Percentiles rank a stretch among this genome's conserved stretches.
These are phyloP conservation scores for Russula emetica DNA, from an alignment of 768 basidiomycete genomes.

Conservation along the genomic window DNA sequence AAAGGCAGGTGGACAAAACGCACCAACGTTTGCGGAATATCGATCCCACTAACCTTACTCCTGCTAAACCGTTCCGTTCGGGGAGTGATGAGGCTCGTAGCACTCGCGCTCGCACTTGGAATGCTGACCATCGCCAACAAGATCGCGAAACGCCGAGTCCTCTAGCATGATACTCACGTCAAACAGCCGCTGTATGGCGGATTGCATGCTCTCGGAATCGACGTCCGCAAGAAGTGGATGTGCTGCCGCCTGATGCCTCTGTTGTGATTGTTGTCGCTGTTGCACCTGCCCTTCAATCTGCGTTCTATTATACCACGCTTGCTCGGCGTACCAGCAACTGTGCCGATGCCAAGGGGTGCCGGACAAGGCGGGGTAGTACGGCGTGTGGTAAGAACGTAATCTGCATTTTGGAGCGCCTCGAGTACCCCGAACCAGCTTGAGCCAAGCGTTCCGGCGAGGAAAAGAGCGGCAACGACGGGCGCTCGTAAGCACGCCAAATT, in stretches of 20 bases:
- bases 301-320: constrained; percentile 4
- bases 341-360: constrained; percentile 23
- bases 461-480: constrained; percentile 64
- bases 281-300: constrained; percentile 16
- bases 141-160: constrained; percentile 75
- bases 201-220: constrained; percentile 69
- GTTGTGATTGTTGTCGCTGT: constrained; percentile 19
- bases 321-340: constrained; percentile 21
- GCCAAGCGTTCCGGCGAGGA: constrained; percentile 81
- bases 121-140: constrained; percentile 85
- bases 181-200: constrained; percentile 79
- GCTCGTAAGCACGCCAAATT: constrained; percentile 90
- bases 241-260: constrained; percentile 28
- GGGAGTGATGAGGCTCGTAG: constrained; percentile 40
- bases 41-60: constrained; percentile 64
- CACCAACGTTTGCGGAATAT: constrained; percentile 74
- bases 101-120: too few relatives aligned
- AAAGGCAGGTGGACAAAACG: constrained; percentile 31
- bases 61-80: constrained; percentile 63
- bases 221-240: constrained; percentile 65
- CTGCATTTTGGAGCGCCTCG: constrained; percentile 90
- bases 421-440: constrained; percentile 89
- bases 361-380: constrained; percentile 33
- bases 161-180: constrained; percentile 82
- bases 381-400: constrained; percentile 76